phyloP scores from a whole-genome alignment of 306 rosid genomes.

The Dalbergia cultrata region DNA sequence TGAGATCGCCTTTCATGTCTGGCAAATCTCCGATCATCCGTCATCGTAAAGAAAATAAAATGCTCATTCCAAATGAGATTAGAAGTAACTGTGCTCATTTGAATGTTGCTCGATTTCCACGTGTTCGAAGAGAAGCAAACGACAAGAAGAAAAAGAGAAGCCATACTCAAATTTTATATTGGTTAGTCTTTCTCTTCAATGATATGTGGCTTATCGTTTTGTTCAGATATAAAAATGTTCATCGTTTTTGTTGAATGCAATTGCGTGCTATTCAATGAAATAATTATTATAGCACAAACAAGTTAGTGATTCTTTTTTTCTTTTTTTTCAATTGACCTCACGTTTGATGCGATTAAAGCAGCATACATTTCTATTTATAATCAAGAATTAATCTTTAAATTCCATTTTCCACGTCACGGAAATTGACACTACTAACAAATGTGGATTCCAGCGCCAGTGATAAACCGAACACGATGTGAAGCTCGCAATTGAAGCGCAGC shows the following conservation, averaged over 20 bases:
- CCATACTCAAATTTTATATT: background rate
- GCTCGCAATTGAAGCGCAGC: background rate
- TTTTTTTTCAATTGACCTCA: background rate
- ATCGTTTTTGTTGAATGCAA: background rate
- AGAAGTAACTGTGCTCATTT: background rate
- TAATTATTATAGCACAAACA: conserved; percentile 2
- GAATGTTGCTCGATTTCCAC: conserved; percentile 33
- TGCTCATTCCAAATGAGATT: background rate
- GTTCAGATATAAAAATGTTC: background rate
- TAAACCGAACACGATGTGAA: background rate
- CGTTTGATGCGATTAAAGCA: background rate
- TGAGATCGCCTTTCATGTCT: background rate
- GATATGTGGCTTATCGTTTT: conserved; percentile 9
- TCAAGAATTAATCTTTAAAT: too few relatives aligned
- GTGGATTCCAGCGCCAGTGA: background rate
- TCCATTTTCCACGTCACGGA: too few relatives aligned
- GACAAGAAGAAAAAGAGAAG: conserved; percentile 19
- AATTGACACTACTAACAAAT: too few relatives aligned
- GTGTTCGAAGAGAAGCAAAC: conserved; percentile 37
- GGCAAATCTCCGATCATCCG: conserved; percentile 3
- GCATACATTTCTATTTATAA: too few relatives aligned
- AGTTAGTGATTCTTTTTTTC: background rate
- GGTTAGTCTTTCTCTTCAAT: background rate
- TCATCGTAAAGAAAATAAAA: conserved; percentile 16
- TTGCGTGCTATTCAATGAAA: conserved; percentile 25